Evolutionary conservation across 2,329 filamentous ascomycete species (phyloP).

Genomic region (Fusarium robinianum): DNA sequence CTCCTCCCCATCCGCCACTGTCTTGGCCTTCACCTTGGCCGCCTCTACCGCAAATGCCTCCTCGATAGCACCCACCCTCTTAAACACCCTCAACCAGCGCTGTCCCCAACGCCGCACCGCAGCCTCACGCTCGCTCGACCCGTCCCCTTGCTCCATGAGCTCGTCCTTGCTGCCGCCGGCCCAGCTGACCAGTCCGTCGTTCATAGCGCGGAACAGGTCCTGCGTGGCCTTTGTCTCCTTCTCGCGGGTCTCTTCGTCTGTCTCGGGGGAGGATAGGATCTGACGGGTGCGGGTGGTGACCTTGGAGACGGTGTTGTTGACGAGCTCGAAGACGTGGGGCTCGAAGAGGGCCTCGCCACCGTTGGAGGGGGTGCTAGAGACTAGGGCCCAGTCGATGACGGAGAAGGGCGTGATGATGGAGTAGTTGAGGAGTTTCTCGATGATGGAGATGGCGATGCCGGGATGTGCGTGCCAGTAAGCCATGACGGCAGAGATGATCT

Average conservation of each 20-base stretch:
- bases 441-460: slow-evolving; percentile 86
- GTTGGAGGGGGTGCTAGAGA: slow-evolving; percentile 55
- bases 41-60: slow-evolving; percentile 63
- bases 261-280: slow-evolving; percentile 66
- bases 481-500: slow-evolving; percentile 90
- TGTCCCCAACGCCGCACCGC: slow-evolving; percentile 79
- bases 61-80: slow-evolving; percentile 81
- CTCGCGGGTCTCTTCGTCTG: slow-evolving; percentile 68
- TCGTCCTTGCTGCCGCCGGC: slow-evolving; percentile 74
- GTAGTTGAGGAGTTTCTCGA: slow-evolving; percentile 97
- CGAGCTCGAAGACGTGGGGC: slow-evolving; percentile 84
- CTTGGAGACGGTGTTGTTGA: slow-evolving; percentile 85
- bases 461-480: slow-evolving; percentile 93
- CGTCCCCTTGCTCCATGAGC: slow-evolving; percentile 71
- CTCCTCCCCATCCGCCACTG: slow-evolving; percentile 24
- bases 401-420: slow-evolving; percentile 85
- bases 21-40: slow-evolving; percentile 35
- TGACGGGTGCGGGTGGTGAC: slow-evolving; percentile 86
- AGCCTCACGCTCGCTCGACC: slow-evolving; percentile 60
- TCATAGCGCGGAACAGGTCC: slow-evolving; percentile 78
- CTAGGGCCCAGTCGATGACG: slow-evolving; percentile 88
- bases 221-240: slow-evolving; percentile 76
- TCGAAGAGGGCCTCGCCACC: slow-evolving; percentile 72
- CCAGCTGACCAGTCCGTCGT: slow-evolving; percentile 75
- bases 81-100: slow-evolving; percentile 85